Evolutionary conservation across 208 protist species (phyloP).

Genomic region (Trypanosoma cruzi): DNA sequence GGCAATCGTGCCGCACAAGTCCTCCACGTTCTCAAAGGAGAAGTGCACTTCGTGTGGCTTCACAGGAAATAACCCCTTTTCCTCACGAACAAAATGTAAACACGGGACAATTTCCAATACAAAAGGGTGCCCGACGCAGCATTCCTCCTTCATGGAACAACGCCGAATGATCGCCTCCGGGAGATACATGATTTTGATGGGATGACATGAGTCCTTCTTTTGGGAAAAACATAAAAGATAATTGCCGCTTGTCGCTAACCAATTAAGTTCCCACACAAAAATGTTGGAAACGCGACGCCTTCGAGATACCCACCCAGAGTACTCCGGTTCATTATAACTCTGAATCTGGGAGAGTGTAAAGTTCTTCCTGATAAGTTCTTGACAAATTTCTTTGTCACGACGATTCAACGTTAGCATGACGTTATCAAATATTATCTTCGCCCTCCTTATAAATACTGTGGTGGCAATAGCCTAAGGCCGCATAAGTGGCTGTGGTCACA

Average conservation of each 20-base stretch:
- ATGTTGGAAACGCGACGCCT: background rate
- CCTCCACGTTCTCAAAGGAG: constrained; percentile 15
- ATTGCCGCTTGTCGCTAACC: constrained; percentile 19
- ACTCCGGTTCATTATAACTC: constrained; percentile 21
- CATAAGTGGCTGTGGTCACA: no score
- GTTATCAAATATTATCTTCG: background rate
- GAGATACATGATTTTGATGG: constrained; percentile 14
- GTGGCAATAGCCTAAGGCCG: background rate
- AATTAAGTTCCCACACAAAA: constrained; percentile 25
- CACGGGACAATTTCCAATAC: constrained; percentile 8
- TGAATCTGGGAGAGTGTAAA: constrained; percentile 6
- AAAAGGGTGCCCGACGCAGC: constrained; percentile 14
- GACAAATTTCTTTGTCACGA: constrained; percentile 3
- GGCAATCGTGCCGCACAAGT: constrained; percentile 3
- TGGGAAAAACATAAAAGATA: constrained; percentile 12
- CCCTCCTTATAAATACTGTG: background rate
- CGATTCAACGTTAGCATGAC: background rate
- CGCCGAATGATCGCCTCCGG: constrained; percentile 12
- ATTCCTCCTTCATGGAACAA: constrained; percentile 12
- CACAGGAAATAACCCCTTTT: background rate
- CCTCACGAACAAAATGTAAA: constrained; percentile 4
- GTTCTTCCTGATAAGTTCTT: background rate
- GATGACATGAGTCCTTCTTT: constrained; percentile 5
- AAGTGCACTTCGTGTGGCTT: constrained; percentile 5
- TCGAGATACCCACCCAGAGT: constrained; percentile 8